Conservation (phyloP, 2,329 filamentous ascomycete species). For the Annulohypoxylon truncatum region DNA sequence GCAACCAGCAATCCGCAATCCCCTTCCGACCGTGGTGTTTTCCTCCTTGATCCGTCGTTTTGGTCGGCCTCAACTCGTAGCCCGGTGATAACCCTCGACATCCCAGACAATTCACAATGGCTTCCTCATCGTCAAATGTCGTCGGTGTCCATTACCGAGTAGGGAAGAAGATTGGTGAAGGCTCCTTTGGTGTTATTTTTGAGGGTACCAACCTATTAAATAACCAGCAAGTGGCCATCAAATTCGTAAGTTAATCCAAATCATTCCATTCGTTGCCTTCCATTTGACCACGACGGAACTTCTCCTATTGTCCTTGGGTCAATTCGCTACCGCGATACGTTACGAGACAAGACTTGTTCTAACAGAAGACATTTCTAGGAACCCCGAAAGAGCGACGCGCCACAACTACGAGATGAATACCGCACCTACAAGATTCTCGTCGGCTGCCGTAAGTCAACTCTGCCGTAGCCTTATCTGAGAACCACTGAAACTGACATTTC, state of each 20-base stretch:
- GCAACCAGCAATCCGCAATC: not conserved
- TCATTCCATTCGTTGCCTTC: slow-evolving; percentile 1
- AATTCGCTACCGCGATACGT: not conserved
- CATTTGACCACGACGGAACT: not conserved
- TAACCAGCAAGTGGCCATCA: slow-evolving; percentile 99
- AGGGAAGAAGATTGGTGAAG: slow-evolving; percentile 99
- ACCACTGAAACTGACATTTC: slow-evolving; percentile 38
- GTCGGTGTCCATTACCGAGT: slow-evolving; percentile 99
- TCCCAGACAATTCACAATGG: slow-evolving; percentile 65
- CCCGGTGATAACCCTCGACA: slow-evolving; percentile 16
- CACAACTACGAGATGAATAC: slow-evolving; percentile 97
- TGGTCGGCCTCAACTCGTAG: slow-evolving; percentile 14
- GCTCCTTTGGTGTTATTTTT: slow-evolving; percentile 98
- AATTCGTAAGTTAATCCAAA: slow-evolving; percentile 78
- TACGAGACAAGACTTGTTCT: slow-evolving; percentile 4
- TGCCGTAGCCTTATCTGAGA: slow-evolving; percentile 26
- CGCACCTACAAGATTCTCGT: slow-evolving; percentile 99
- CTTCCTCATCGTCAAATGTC: slow-evolving; percentile 93
- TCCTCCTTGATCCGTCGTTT: slow-evolving; percentile 17
- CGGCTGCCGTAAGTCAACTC: slow-evolving; percentile 84
- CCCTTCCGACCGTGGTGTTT: slow-evolving; percentile 32
- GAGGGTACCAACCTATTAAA: slow-evolving; percentile 98
- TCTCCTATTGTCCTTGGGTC: slow-evolving; percentile 1
- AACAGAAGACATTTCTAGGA: slow-evolving; percentile 68
- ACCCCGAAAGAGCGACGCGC: slow-evolving; percentile 98